These are phyloP conservation scores for Cladosporium sphaerospermum DNA, from an alignment of 2,329 filamentous ascomycete species.

Conservation along the genomic window DNA sequence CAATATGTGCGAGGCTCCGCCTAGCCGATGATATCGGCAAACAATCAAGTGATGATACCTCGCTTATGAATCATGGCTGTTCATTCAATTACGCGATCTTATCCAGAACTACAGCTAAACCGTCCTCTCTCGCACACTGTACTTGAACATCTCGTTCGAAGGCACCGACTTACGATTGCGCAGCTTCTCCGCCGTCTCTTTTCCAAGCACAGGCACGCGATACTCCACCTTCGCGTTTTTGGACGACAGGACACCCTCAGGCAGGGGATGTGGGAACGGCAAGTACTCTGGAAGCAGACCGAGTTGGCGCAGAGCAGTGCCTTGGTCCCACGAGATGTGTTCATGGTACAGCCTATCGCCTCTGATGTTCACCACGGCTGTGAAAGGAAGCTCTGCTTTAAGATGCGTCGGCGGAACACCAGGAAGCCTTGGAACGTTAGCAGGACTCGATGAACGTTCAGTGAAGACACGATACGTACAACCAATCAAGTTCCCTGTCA, in stretches of 20 bases:
- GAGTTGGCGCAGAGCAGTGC: constrained; percentile 54
- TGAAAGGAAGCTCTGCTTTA: constrained; percentile 55
- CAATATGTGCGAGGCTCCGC: no score
- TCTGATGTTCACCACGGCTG: constrained; percentile 59
- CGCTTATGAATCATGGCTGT: no score
- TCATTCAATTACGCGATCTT: no score
- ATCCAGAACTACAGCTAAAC: constrained; percentile 12
- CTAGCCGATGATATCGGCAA: no score
- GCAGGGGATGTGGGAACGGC: constrained; percentile 33
- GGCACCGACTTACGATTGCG: constrained; percentile 42
- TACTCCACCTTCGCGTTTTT: constrained; percentile 42
- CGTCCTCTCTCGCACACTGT: constrained; percentile 23
- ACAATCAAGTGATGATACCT: no score
- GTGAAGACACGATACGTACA: constrained; percentile 45
- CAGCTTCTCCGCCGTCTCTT: constrained; percentile 49
- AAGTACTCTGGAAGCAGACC: constrained; percentile 60
- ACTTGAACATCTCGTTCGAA: constrained; percentile 52
- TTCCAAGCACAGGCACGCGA: constrained; percentile 54
- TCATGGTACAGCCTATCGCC: constrained; percentile 65
- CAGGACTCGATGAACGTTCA: background rate
- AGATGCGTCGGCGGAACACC: constrained; percentile 53
- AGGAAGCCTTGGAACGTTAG: constrained; percentile 40
- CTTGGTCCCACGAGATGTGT: constrained; percentile 67
- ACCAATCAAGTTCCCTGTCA: constrained; percentile 58
- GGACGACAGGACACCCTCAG: constrained; percentile 7